Conservation (phyloP, 164 flowering plant genomes). For the Echeveria elegans region DNA sequence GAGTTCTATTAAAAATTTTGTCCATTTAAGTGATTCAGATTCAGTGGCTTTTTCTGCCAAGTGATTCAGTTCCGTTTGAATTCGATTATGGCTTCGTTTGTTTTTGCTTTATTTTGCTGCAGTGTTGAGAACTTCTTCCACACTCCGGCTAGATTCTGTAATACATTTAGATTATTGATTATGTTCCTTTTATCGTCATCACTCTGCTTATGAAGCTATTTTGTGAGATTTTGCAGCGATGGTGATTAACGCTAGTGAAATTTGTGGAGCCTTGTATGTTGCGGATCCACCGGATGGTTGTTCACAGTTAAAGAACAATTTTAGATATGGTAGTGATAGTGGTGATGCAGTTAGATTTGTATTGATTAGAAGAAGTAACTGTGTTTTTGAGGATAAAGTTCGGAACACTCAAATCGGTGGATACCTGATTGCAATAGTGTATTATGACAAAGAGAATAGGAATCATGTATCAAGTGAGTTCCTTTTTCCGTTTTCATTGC, state of each 20-base stretch:
- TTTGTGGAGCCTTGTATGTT: conserved; percentile 37
- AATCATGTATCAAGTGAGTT: too few relatives aligned
- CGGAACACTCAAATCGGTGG: conserved; percentile 45
- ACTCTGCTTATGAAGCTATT: neutral
- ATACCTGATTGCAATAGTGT: conserved; percentile 40
- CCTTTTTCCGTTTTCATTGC: too few relatives aligned
- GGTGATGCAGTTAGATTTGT: too few relatives aligned
- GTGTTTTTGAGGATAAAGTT: conserved; percentile 46
- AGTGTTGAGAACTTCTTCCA: too few relatives aligned
- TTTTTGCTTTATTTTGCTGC: too few relatives aligned
- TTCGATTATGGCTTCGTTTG: too few relatives aligned
- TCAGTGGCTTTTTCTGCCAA: too few relatives aligned
- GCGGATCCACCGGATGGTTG: conserved; percentile 55
- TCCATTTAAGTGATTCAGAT: too few relatives aligned
- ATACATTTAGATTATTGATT: neutral
- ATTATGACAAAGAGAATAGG: conserved; percentile 24
- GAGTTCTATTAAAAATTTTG: too few relatives aligned
- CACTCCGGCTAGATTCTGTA: conserved; percentile 43
- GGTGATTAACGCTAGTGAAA: conserved; percentile 23
- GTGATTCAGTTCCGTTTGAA: too few relatives aligned
- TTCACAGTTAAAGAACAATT: conserved; percentile 21
- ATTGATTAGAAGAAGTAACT: conserved; percentile 42
- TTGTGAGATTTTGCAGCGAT: conserved; percentile 17
- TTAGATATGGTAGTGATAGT: conserved; percentile 11
- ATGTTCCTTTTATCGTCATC: too few relatives aligned